Evolutionary conservation across 306 rosid species (phyloP).

Genomic region (Lotus japonicus): DNA sequence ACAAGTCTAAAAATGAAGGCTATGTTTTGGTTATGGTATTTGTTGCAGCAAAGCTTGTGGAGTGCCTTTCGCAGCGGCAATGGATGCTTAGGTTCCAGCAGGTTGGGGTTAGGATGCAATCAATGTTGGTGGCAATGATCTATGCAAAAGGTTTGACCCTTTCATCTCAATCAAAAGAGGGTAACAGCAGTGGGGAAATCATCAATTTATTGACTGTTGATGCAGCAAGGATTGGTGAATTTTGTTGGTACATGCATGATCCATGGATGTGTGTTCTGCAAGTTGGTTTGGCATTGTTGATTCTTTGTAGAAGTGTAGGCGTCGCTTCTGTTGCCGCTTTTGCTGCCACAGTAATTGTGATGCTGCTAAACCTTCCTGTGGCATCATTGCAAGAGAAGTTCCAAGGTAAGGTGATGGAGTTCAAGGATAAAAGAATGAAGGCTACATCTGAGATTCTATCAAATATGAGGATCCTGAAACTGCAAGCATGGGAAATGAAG

Average conservation of each 20-base stretch:
- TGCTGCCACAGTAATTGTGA: conserved; percentile 49
- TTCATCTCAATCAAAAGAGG: conserved; percentile 54
- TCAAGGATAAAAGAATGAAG: conserved; percentile 84
- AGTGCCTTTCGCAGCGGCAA: conserved; percentile 60
- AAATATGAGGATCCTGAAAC: conserved; percentile 84
- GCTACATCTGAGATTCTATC: conserved; percentile 63
- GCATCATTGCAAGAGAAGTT: conserved; percentile 57
- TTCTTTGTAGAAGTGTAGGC: conserved; percentile 69
- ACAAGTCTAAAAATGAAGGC: conserved; percentile 47
- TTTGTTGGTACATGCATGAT: conserved; percentile 63
- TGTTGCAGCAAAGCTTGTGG: conserved; percentile 60
- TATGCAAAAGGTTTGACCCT: conserved; percentile 65
- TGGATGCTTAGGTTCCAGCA: conserved; percentile 53
- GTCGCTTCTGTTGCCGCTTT: conserved; percentile 69
- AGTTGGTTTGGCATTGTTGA: conserved; percentile 54
- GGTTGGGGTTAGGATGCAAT: conserved; percentile 50
- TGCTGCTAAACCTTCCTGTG: conserved; percentile 68
- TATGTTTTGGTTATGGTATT: conserved; percentile 49
- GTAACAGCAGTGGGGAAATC: conserved; percentile 58
- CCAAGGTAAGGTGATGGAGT: conserved; percentile 74
- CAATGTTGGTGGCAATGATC: conserved; percentile 52
- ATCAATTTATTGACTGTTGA: conserved; percentile 83
- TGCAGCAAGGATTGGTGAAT: conserved; percentile 67
- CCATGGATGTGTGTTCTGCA: conserved; percentile 62
- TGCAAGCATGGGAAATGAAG: conserved; percentile 94